Evolutionary conservation across 371 early-diverging fungal genomes (phyloP).

Genomic region (Actinomortierella ambigua): DNA sequence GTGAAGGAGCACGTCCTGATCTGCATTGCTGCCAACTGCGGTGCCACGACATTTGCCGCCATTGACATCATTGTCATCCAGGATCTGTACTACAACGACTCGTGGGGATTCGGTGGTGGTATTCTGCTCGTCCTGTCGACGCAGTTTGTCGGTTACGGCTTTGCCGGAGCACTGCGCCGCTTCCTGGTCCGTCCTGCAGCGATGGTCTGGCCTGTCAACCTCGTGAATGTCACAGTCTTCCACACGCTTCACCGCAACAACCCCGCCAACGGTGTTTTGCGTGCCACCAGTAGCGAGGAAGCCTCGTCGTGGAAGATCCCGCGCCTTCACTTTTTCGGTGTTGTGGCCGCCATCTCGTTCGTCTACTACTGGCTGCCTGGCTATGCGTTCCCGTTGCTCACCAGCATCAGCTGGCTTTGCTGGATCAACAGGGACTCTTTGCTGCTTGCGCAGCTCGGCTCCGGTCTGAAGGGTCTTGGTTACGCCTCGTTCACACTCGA

Average conservation of each 20-base stretch:
- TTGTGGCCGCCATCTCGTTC: slow-evolving; percentile 58
- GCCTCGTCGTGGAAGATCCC: slow-evolving; percentile 34
- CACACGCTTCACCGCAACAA: slow-evolving; percentile 67
- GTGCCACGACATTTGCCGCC: slow-evolving; percentile 70
- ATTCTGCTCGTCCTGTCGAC: slow-evolving; percentile 71
- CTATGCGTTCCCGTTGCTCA: slow-evolving; percentile 71
- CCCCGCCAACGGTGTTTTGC: slow-evolving; percentile 32
- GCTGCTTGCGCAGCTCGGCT: slow-evolving; percentile 64
- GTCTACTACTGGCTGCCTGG: slow-evolving; percentile 82
- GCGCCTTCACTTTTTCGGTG: slow-evolving; percentile 68
- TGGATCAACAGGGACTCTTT: slow-evolving; percentile 66
- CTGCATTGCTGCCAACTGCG: slow-evolving; percentile 60
- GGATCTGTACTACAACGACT: slow-evolving; percentile 64
- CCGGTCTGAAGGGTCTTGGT: slow-evolving; percentile 69
- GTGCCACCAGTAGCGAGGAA: slow-evolving; percentile 16
- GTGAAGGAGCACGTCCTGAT: slow-evolving; percentile 82
- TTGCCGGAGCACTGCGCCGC: slow-evolving; percentile 79
- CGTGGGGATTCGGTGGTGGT: slow-evolving; percentile 66
- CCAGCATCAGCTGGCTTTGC: slow-evolving; percentile 78
- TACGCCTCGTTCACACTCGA: slow-evolving; percentile 73
- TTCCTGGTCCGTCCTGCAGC: slow-evolving; percentile 79
- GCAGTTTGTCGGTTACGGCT: slow-evolving; percentile 81
- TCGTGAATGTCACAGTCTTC: slow-evolving; percentile 79
- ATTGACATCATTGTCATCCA: slow-evolving; percentile 80
- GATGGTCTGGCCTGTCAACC: slow-evolving; percentile 88